Evolutionary conservation across 805 yeast species (phyloP).

Genomic region (Kodamaea sagamina): DNA sequence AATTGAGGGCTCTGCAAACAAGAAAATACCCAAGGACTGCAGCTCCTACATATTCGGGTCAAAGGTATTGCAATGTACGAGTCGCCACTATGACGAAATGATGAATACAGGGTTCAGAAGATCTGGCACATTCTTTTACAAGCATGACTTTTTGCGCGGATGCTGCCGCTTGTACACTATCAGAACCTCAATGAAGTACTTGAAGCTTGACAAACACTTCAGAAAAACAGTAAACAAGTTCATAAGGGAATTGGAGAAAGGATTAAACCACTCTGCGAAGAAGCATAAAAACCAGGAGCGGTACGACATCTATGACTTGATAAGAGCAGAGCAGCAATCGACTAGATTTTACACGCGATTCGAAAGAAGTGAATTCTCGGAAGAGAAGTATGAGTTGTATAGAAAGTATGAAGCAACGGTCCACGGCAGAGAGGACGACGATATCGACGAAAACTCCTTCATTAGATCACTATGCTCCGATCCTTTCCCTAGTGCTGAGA

Average conservation of each 20-base stretch:
- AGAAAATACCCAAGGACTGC: slow-evolving; percentile 20
- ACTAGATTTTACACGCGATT: slow-evolving; percentile 44
- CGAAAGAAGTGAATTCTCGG: slow-evolving; percentile 53
- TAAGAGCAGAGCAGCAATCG: slow-evolving; percentile 41
- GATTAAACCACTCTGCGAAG: background rate
- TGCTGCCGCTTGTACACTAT: slow-evolving; percentile 85
- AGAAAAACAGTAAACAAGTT: slow-evolving; percentile 67
- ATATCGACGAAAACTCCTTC: slow-evolving; percentile 54
- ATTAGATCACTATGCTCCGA: slow-evolving; percentile 65
- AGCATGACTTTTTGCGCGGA: slow-evolving; percentile 65
- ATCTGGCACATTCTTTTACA: slow-evolving; percentile 67
- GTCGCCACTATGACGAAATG: slow-evolving; percentile 58
- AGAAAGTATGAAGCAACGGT: slow-evolving; percentile 68
- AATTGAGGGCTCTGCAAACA: slow-evolving; percentile 33
- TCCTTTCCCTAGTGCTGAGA: slow-evolving; percentile 50
- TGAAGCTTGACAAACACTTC: slow-evolving; percentile 63
- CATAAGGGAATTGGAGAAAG: slow-evolving; percentile 29
- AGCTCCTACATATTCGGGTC: slow-evolving; percentile 36
- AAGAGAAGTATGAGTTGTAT: slow-evolving; percentile 63
- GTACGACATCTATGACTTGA: slow-evolving; percentile 34
- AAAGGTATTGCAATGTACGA: slow-evolving; percentile 46
- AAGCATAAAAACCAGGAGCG: slow-evolving; percentile 15
- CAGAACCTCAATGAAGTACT: slow-evolving; percentile 52
- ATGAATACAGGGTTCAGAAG: slow-evolving; percentile 78
- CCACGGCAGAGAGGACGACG: slow-evolving; percentile 58